phyloP scores from a whole-genome alignment of 1,284 basidiomycete species.

The Fistulinella cinereoalba region DNA sequence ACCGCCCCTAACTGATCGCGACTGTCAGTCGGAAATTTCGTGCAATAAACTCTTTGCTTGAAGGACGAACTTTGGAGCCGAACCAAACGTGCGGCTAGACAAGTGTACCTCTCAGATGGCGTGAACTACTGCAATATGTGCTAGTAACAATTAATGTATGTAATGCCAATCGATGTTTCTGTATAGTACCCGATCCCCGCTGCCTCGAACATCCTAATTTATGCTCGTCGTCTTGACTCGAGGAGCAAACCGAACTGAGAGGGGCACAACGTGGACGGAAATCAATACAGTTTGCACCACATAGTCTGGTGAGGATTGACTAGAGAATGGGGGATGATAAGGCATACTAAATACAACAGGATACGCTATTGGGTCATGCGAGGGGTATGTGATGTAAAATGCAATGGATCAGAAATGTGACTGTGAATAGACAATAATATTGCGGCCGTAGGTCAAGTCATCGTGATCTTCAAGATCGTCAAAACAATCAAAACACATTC shows the following conservation, averaged over 20 bases:
- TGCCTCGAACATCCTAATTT: no score
- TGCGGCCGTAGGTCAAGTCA: neutral
- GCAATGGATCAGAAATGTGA: constrained; percentile 12
- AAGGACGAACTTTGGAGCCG: no score
- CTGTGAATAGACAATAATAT: neutral
- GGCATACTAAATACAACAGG: constrained; percentile 13
- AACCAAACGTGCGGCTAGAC: no score
- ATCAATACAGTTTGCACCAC: neutral
- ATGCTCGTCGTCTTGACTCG: no score
- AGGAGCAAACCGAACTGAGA: constrained; percentile 1
- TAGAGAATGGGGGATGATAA: neutral
- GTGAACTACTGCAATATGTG: no score
- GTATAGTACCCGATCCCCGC: no score
- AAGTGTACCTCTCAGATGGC: no score
- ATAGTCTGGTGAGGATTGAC: neutral
- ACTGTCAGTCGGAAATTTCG: no score
- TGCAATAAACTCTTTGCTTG: no score
- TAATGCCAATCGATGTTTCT: no score
- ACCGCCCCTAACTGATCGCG: no score
- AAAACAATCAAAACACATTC: neutral
- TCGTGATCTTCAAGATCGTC: neutral
- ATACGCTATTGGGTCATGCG: constrained; percentile 17
- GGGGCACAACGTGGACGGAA: constrained; percentile 2
- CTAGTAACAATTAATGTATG: no score
- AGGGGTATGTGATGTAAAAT: constrained; percentile 21